phyloP scores from a whole-genome alignment of 208 protist genomes.

The Angomonas ambiguus region DNA sequence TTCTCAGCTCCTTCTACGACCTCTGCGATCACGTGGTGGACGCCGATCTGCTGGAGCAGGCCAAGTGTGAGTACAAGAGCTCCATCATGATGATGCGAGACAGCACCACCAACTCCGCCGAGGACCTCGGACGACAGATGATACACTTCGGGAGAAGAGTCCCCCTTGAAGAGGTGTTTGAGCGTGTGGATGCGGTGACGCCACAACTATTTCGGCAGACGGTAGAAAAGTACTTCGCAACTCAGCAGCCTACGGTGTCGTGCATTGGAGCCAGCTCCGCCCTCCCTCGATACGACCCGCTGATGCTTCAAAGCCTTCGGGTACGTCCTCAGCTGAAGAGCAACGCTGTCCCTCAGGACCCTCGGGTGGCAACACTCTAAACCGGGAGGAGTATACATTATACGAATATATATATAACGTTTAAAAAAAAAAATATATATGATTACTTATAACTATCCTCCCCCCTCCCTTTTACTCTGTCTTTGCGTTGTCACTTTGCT shows the following conservation, averaged over 20 bases:
- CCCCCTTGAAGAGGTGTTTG: constrained; percentile 89
- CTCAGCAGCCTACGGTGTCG: constrained; percentile 56
- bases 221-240: constrained; percentile 54
- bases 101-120: constrained; percentile 91
- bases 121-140: constrained; percentile 97
- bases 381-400: too few relatives aligned
- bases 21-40: constrained; percentile 46
- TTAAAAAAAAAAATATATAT: constrained; percentile 15
- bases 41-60: constrained; percentile 85
- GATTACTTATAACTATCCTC: too few relatives aligned
- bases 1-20: constrained; percentile 66
- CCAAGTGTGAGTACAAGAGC: constrained; percentile 93
- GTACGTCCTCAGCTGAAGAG: constrained; percentile 39
- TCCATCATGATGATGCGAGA: constrained; percentile 93
- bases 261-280: constrained; percentile 70
- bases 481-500: constrained; percentile 11
- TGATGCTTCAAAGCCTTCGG: constrained; percentile 24
- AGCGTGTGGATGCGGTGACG: constrained; percentile 90
- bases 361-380: constrained; percentile 14
- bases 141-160: constrained; percentile 89
- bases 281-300: constrained; percentile 50
- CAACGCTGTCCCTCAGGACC: constrained; percentile 10
- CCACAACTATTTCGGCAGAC: constrained; percentile 75
- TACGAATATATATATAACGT: too few relatives aligned
- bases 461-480: constrained; percentile 7